Conservation (phyloP, 768 basidiomycete species). For the Trichaptum fuscoviolaceum region DNA sequence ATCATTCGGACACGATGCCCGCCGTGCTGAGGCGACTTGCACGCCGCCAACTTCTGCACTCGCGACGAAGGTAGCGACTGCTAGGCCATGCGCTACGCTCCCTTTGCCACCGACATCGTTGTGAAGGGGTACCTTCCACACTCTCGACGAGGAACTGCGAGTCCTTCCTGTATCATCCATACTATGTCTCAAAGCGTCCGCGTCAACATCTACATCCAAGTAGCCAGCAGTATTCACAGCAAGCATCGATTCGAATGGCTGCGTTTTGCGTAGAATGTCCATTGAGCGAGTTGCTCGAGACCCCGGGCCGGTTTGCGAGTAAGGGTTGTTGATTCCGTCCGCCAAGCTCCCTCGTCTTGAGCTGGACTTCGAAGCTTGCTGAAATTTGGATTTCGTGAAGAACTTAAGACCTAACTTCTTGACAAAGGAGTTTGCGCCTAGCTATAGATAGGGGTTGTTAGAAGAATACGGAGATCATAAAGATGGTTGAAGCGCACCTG, state of each 20-base stretch:
- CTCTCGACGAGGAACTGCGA: neutral
- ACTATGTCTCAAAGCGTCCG: neutral
- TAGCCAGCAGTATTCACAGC: neutral
- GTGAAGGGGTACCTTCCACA: neutral
- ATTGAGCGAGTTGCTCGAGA: conserved; percentile 1
- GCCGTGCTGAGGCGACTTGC: neutral
- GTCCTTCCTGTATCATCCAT: neutral
- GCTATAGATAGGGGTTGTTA: neutral
- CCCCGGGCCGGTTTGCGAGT: neutral
- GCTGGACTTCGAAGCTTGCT: neutral
- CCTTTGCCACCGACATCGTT: neutral
- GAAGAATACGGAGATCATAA: neutral
- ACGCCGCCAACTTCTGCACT: neutral
- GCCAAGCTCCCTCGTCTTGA: neutral
- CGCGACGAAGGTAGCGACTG: neutral
- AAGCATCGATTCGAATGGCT: neutral
- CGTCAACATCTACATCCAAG: neutral
- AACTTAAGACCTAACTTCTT: conserved; percentile 3
- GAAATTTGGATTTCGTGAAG: neutral
- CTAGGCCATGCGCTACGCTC: neutral
- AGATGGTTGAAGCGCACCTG: neutral
- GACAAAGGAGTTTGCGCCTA: neutral
- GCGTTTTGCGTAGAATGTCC: conserved; percentile 3
- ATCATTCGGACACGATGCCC: neutral
- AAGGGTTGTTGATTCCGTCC: neutral